A percentile compares a stretch with the other conserved stretches of the same genome.
phyloP scores from a whole-genome alignment of 1,284 basidiomycete genomes.

The Pascua guehoae region DNA sequence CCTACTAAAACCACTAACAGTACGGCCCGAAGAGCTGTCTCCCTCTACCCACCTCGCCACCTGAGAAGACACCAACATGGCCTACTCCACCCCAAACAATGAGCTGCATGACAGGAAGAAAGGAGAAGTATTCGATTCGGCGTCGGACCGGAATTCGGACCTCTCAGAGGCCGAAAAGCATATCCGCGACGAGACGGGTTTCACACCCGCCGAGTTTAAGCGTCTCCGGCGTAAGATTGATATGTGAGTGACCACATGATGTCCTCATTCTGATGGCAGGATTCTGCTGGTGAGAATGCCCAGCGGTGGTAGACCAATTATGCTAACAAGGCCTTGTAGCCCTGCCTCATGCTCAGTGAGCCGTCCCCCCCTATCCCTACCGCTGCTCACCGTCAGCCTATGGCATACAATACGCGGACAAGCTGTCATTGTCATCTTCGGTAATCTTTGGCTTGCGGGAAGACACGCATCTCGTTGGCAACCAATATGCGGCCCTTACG shows the following conservation, averaged over 20 bases:
- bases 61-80: too few species aligned
- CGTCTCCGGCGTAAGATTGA: conserved; percentile 12
- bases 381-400: background rate
- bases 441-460: conserved; percentile 20
- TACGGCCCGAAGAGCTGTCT: too few species aligned
- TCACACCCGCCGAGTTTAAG: conserved; percentile 11
- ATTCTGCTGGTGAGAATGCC: conserved; percentile 1
- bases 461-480: conserved; percentile 17
- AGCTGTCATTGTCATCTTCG: conserved; percentile 16
- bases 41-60: too few species aligned
- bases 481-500: conserved; percentile 20
- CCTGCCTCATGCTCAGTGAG: conserved; percentile 10
- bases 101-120: too few species aligned
- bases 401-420: conserved; percentile 14
- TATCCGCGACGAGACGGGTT: background rate
- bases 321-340: background rate
- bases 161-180: background rate
- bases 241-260: background rate
- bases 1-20: too few species aligned
- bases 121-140: too few species aligned
- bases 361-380: too few species aligned
- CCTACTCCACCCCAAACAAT: too few species aligned
- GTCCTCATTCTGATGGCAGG: background rate
- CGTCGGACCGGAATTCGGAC: background rate
- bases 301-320: too few species aligned